Conservation (phyloP, 1,139 yeast genomes). For the Taiozyma sp. region DNA sequence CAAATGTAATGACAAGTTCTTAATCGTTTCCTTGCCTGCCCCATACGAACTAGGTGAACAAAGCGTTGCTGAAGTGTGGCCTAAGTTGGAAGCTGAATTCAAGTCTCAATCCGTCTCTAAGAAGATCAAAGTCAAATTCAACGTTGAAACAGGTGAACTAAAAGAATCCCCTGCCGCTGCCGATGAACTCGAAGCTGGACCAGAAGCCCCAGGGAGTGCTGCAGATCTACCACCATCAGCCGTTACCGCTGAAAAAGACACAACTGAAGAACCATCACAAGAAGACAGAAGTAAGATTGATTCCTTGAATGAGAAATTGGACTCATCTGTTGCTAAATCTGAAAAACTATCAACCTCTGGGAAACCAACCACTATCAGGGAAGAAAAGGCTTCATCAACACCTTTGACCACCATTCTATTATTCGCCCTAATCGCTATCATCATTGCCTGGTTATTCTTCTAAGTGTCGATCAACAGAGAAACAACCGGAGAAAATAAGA, state of each 20-base stretch:
- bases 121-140: slow-evolving; percentile 74
- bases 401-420: slow-evolving; percentile 43
- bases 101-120: slow-evolving; percentile 58
- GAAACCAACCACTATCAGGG: slow-evolving; percentile 5
- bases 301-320: slow-evolving; percentile 40
- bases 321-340: slow-evolving; percentile 24
- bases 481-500: background rate
- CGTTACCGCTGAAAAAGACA: slow-evolving; percentile 4
- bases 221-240: slow-evolving; percentile 12
- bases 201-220: slow-evolving; percentile 2
- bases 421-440: slow-evolving; percentile 51
- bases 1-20: slow-evolving; percentile 87
- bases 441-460: slow-evolving; percentile 56
- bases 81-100: slow-evolving; percentile 56
- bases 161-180: slow-evolving; percentile 5
- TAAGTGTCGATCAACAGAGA: slow-evolving; percentile 21
- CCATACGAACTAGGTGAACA: slow-evolving; percentile 49
- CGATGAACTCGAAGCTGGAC: slow-evolving; percentile 8
- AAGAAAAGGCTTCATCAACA: slow-evolving; percentile 30
- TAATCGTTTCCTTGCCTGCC: slow-evolving; percentile 81
- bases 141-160: slow-evolving; percentile 16
- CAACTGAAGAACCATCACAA: slow-evolving; percentile 29
- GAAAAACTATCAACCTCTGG: slow-evolving; percentile 10
- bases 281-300: slow-evolving; percentile 37
- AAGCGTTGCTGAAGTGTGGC: slow-evolving; percentile 66